Percentiles rank a stretch among this genome's conserved stretches.
phyloP scores from a whole-genome alignment of 1,139 yeast species.

The Yamadazyma kanchanaburiensis region DNA sequence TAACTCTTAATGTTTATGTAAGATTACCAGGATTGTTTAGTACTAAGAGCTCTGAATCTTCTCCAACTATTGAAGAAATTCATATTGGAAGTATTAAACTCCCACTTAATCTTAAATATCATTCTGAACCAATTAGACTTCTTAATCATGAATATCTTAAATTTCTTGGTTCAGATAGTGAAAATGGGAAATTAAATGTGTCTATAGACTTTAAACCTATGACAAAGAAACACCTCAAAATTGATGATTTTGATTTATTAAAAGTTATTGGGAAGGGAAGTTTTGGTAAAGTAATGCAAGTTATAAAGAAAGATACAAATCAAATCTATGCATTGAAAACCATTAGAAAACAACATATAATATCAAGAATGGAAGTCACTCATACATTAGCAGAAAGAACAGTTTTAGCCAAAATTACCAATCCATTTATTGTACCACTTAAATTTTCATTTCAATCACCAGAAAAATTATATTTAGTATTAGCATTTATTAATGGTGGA shows the following conservation, averaged over 20 bases:
- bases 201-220: slow-evolving; percentile 77
- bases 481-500: slow-evolving; percentile 95
- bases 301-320: slow-evolving; percentile 88
- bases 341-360: slow-evolving; percentile 88
- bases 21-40: slow-evolving; percentile 68
- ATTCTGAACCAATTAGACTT: slow-evolving; percentile 35
- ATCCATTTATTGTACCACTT: slow-evolving; percentile 97
- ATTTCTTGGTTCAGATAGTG: slow-evolving; percentile 30
- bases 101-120: slow-evolving; percentile 40
- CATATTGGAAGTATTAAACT: slow-evolving; percentile 42
- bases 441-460: slow-evolving; percentile 96
- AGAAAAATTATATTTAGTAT: slow-evolving; percentile 84
- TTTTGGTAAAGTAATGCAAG: slow-evolving; percentile 98
- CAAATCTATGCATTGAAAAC: slow-evolving; percentile 94
- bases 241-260: slow-evolving; percentile 87
- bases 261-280: slow-evolving; percentile 98
- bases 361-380: slow-evolving; percentile 89
- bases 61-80: slow-evolving; percentile 32
- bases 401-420: slow-evolving; percentile 85
- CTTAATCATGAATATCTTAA: slow-evolving; percentile 46
- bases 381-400: slow-evolving; percentile 96
- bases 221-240: slow-evolving; percentile 64
- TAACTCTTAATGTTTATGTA: slow-evolving; percentile 71
- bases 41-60: slow-evolving; percentile 26
- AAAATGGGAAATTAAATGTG: slow-evolving; percentile 48